Evolutionary conservation across 768 basidiomycete species (phyloP), one percentile per base, ranked within the genome.

Genomic region (Boletus eberwhitei): DNA sequence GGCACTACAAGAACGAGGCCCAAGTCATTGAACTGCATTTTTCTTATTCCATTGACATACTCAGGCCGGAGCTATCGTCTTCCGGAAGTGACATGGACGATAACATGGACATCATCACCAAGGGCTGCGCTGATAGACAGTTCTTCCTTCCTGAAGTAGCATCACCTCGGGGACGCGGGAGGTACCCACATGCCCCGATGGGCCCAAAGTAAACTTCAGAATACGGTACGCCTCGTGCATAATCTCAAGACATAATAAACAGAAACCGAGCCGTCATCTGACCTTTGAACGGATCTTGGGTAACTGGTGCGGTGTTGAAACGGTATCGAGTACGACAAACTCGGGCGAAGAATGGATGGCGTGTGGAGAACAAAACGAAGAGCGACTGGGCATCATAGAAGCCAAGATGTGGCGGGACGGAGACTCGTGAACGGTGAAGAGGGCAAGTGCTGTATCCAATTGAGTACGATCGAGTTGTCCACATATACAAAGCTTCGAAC

Each of bases 391-490:
- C 26, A 53, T 59, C 40, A 51, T 49, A 40, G 51, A 48, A 8
- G 75, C 69, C 40, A 74, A 72, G 26, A 81, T 74, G 31, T 65
- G 59, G 40, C 64, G 69, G 16, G 79, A 66, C 19, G 70, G 5
- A 79, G 66, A 22, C 60, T 55, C 37, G 70, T 67, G 21, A 79
- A 68, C 8, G 64, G 64, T 35, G 75, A 74, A 64, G 75, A 75
- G 11, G 68, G 65, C 2, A 54, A 68, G 24, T 63, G 58, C 52
- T 58, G 51, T 52, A 39, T 48, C 59, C 29, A 29, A 29, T 29
- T 29, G 29, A 48, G 55, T 55, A 42, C 52, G 16, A 48, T 53
- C 63, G 58, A 52, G 63, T n/a, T 37, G 42, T 48, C 49, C 43
- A 39, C 39, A 57, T n/a, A 36, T 29, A 37, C 46, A 44, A 40